A percentile compares a stretch with the other conserved stretches of the same genome.
Evolutionary conservation across 2,329 filamentous ascomycete species (phyloP).

Genomic region (Diaporthe ampelina): DNA sequence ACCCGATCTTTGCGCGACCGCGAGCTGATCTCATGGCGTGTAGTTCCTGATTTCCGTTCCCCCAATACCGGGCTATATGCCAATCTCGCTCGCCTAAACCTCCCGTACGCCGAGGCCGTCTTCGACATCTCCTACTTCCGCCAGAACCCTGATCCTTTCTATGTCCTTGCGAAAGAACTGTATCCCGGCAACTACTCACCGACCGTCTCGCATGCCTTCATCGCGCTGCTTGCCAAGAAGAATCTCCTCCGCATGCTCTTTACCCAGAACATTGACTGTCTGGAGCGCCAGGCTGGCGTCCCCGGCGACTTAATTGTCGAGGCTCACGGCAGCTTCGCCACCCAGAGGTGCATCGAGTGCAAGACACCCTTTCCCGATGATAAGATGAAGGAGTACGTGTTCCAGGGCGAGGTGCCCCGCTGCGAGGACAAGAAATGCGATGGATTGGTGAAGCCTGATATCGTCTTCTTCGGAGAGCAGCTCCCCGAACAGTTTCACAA

Average conservation of each 20-base stretch:
- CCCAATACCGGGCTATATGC: constrained; percentile 94
- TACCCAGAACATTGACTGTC: constrained; percentile 97
- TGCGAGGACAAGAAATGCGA: constrained; percentile 75
- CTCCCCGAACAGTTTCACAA: constrained; percentile 74
- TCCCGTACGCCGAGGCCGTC: constrained; percentile 92
- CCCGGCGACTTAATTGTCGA: constrained; percentile 87
- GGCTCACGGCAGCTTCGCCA: constrained; percentile 95
- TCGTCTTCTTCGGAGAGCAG: constrained; percentile 88
- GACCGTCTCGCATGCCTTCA: constrained; percentile 91
- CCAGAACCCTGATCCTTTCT: constrained; percentile 88
- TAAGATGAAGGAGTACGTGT: constrained; percentile 79
- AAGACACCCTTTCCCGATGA: constrained; percentile 78
- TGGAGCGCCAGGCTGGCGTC: constrained; percentile 90
- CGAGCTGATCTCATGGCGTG: constrained; percentile 51
- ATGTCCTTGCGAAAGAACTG: constrained; percentile 89
- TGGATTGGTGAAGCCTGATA: constrained; percentile 92
- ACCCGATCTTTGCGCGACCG: background rate
- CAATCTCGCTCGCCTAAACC: constrained; percentile 86
- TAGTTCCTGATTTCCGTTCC: constrained; percentile 94
- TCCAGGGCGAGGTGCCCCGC: constrained; percentile 75
- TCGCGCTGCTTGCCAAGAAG: constrained; percentile 85
- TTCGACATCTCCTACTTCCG: constrained; percentile 95
- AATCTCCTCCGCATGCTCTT: constrained; percentile 87
- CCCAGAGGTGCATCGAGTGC: constrained; percentile 93
- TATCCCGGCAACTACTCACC: constrained; percentile 92